phyloP scores from a whole-genome alignment of 2,329 filamentous ascomycete species.

The Rutstroemia sp. region DNA sequence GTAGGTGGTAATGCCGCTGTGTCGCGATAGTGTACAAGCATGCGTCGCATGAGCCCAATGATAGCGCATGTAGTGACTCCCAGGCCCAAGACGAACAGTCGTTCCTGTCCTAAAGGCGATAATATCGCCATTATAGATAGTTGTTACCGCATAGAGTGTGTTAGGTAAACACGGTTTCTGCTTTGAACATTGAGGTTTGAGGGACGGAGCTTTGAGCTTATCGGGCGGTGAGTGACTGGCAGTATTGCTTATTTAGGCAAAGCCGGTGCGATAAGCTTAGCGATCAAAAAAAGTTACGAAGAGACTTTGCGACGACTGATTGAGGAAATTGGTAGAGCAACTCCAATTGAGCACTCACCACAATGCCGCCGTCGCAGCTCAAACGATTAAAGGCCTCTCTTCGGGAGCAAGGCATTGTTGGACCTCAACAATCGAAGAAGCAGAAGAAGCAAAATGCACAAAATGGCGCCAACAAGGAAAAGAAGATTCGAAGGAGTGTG shows the following conservation, averaged over 20 bases:
- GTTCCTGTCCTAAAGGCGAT: conserved; percentile 23
- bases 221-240: conserved; percentile 1
- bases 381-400: conserved; percentile 92
- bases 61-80: conserved; percentile 50
- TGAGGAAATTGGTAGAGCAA: not conserved
- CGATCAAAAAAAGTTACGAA: conserved; percentile 18
- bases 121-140: conserved; percentile 23
- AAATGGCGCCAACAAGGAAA: conserved; percentile 59
- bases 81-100: conserved; percentile 23
- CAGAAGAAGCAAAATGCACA: conserved; percentile 71
- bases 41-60: conserved; percentile 47
- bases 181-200: not conserved
- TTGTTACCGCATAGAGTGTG: conserved; percentile 17
- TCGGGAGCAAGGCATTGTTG: conserved; percentile 79
- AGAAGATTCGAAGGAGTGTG: conserved; percentile 67
- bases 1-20: conserved; percentile 58
- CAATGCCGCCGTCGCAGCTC: conserved; percentile 92
- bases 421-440: conserved; percentile 92
- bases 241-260: not conserved
- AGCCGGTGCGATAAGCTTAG: not conserved
- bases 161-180: not conserved
- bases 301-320: conserved; percentile 11
- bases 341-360: conserved; percentile 8
- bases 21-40: conserved; percentile 53
- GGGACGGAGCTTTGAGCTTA: not conserved